These are phyloP conservation scores for Termitomyces sp. DNA, from an alignment of 768 basidiomycete species.

Conservation along the genomic window DNA sequence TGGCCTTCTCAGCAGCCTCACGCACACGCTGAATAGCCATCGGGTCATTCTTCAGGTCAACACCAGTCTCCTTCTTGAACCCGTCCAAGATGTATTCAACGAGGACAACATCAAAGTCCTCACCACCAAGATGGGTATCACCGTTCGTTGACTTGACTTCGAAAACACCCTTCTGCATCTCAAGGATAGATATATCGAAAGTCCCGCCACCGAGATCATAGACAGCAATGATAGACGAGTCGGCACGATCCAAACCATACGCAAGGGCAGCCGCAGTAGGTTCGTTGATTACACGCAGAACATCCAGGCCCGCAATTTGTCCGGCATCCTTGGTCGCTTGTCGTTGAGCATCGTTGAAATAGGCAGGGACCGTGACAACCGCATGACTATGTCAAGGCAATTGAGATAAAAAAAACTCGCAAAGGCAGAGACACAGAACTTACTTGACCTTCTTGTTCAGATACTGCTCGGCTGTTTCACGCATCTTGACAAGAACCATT, in stretches of 20 bases:
- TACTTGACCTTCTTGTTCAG: slow-evolving; percentile 92
- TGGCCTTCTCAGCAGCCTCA: slow-evolving; percentile 99
- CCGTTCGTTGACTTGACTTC: slow-evolving; percentile 99
- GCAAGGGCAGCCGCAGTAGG: slow-evolving; percentile 98
- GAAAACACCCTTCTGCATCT: slow-evolving; percentile 99
- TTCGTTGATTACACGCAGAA: slow-evolving; percentile 98
- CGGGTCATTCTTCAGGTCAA: slow-evolving; percentile 76
- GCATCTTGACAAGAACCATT: slow-evolving; percentile 90
- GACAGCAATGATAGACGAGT: slow-evolving; percentile 88
- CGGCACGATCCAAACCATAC: slow-evolving; percentile 89
- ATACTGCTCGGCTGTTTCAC: slow-evolving; percentile 90
- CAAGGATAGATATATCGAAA: slow-evolving; percentile 98
- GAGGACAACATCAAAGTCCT: slow-evolving; percentile 93
- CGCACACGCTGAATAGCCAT: slow-evolving; percentile 99
- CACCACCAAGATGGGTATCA: slow-evolving; percentile 94
- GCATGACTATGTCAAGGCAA: slow-evolving; percentile 51
- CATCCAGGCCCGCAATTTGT: slow-evolving; percentile 94
- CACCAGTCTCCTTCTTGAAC: slow-evolving; percentile 91
- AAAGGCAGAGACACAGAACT: slow-evolving; percentile 28
- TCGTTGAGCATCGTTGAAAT: slow-evolving; percentile 99
- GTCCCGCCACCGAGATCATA: slow-evolving; percentile 99
- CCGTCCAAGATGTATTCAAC: slow-evolving; percentile 81
- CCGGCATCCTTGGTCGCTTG: slow-evolving; percentile 99
- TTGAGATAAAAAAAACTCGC: background rate
- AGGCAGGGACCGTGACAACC: slow-evolving; percentile 94